Evolutionary conservation across 1,284 basidiomycete species (phyloP).

Genomic region (Cutaneotrichosporon sp.): DNA sequence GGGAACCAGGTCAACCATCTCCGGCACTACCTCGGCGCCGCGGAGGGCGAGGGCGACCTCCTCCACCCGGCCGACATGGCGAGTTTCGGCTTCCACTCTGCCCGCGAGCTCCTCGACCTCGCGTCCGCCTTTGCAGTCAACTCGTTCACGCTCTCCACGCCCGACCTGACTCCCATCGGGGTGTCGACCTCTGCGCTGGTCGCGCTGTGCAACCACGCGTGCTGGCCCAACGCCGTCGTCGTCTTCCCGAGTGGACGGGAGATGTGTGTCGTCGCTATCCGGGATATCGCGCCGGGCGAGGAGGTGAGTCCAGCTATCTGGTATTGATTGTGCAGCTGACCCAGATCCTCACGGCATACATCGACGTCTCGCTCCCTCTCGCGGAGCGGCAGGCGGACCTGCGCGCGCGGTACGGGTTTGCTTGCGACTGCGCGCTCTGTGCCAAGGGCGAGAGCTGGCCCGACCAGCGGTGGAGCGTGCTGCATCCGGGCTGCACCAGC

Average conservation of each 20-base stretch:
- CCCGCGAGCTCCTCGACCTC: slow-evolving; percentile 41
- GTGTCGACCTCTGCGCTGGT: slow-evolving; percentile 73
- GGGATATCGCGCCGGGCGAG: slow-evolving; percentile 64
- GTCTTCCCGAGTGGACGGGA: slow-evolving; percentile 69
- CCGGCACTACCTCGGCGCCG: slow-evolving; percentile 41
- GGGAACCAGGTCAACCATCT: slow-evolving; percentile 44
- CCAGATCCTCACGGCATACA: slow-evolving; percentile 70
- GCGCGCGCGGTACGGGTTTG: slow-evolving; percentile 75
- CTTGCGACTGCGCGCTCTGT: slow-evolving; percentile 71
- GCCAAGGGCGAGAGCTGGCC: slow-evolving; percentile 36
- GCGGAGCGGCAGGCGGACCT: slow-evolving; percentile 63
- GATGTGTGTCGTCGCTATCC: slow-evolving; percentile 72
- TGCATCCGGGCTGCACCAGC: slow-evolving; percentile 40
- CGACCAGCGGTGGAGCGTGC: slow-evolving; percentile 67
- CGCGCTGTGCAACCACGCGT: slow-evolving; percentile 88
- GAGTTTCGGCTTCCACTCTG: slow-evolving; percentile 42
- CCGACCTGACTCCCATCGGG: slow-evolving; percentile 74
- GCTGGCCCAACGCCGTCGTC: slow-evolving; percentile 83
- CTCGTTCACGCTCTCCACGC: slow-evolving; percentile 78
- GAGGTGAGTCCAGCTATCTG: no score
- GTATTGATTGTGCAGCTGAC: slow-evolving; percentile 47
- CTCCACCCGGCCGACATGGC: slow-evolving; percentile 41
- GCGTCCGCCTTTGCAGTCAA: slow-evolving; percentile 72
- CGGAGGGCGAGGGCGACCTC: slow-evolving; percentile 13
- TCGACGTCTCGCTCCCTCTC: slow-evolving; percentile 75